Base-by-base conservation (phyloP, 805 yeast species). In the Groenewaldozyma salmanticensis region DNA sequence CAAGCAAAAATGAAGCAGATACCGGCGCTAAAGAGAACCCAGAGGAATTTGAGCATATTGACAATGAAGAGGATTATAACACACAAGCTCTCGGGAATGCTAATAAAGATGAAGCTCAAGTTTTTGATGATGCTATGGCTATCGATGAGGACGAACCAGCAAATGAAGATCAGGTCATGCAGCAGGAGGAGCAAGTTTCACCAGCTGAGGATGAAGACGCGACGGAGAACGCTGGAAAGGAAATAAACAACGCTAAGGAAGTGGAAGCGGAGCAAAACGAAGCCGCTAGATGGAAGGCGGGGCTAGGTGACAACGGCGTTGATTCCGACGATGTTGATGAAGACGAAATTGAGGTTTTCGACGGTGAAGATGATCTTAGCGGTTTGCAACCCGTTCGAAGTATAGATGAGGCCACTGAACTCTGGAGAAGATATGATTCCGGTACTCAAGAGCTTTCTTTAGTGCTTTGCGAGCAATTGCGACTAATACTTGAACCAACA, bases 71-170 rank as follows among this genome's bases (percentile, higher is more conserved):
- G 46, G 77, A 80, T 21, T 69, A 66, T 42, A 88, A 84, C 38
- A 84, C 95, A 0, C 97, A 92, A 60, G 98, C 97, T 1, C 64
- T 92, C 39, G 97, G 97, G 18, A 79, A 88, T 34, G 94, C 96
- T 4, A 75, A 77, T 45, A 73, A 78, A 52, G 95, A 87, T 35
- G 87, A 82, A 53, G 65, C 74, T 13, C 92, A 85, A 56, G 59
- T 79, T 87, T 84, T 42, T 82, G 45, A 43, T 21, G 62, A 61
- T 21, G 49, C 50, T 18, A 51, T 57, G 55, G 57, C 57, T 3
- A 61, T 62, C 3, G 71, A 65, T 4, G 57, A 59, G n/a, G 60
- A 56, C 13, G 52, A 50, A 24, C 48, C 49, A 29, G 38, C 38
- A n/a, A 33, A 42, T 19, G 42, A 37, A 6, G 37, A 36, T 21